Evolutionary conservation across 768 basidiomycete species (phyloP), one percentile per base, ranked within the genome.

Genomic region (Mycena indigotica): DNA sequence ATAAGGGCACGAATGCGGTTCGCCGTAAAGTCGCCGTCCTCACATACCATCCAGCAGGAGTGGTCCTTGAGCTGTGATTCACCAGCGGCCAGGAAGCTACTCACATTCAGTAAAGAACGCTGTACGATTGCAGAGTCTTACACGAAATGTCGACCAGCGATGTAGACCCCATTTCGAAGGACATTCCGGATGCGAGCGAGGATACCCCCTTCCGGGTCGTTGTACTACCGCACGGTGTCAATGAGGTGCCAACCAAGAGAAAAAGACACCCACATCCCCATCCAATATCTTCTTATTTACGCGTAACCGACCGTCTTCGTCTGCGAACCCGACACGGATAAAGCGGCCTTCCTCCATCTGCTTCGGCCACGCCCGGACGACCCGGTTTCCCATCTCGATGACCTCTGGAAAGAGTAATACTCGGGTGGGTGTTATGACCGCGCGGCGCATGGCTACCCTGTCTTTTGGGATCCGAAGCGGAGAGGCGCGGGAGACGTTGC

Each of bases 31-130:
- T 57, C 55, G 17, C 50, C 54, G 3, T 56, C 53, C 19, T 65
- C 63, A 19, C 55, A 61, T 0, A 65, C 52, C 63, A 65, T 65
- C 63, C 63, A 65, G 52, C 60, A 65, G 1, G 63, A 65, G 35
- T 59, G 63, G 21, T 65, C 63, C 28, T 65, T 65, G 5, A 65
- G 25, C 48, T 62, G 60, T 19, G 63, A 65, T 29, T 65, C 63
- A 1, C 60, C 60, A 16, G 63, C 53, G 12, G 63, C 63, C 1
- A 65, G 57, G 28, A 62, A 65, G 13, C 63, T 58, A 17, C 24
- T n/a, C 19, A 32, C 12, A 24, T 13, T 25, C 28, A 40, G 25
- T 26, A n/a, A n/a, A n/a, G n/a, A n/a, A n/a, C n/a, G n/a, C n/a
- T n/a, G n/a, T n/a, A n/a, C n/a, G n/a, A n/a, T n/a, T 26, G 15